Base-by-base conservation (phyloP, 1,284 basidiomycete genomes). In the Puccinia polysora region DNA sequence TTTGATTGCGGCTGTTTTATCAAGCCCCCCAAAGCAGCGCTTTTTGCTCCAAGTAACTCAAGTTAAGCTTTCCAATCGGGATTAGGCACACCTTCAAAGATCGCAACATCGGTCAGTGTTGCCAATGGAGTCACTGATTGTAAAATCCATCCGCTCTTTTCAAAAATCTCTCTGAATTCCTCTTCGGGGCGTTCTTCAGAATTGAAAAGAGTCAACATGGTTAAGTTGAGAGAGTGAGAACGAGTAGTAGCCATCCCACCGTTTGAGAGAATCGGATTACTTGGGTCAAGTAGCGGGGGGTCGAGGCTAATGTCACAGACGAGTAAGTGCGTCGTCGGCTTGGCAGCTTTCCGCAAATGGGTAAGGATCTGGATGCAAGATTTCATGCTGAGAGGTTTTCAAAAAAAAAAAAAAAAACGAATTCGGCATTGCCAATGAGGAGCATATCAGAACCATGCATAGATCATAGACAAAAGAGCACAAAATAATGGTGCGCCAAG, bases 181-280 rank as follows among this genome's bases (percentile, higher is more conserved):
- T 8, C 25, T 20, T 60, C 25, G 23, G 5, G 8, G 2, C 58
- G 58, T 23, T 60, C 58, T 23, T 60, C 40, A 12, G 58, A 15
- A 40, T 60, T 60, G 18, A 43, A 12, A 23, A 60, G 38, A 30
- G 58, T 45, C 38, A 60, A 20, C 58, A 60, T 60, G 40, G 25
- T 10, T 4, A 60, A 23, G 20, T 60, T 45, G 25, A 3, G 20
- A 30, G 6, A 20, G 38, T 43, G 20, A 12, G 58, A 60, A 38
- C 4, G n/a, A 14, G 5, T 20, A 1, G 58, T 8, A 25, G 58
- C 38, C 58, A 60, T 60, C 2, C 58, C 58, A 10, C n/a, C 40
- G n/a, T 45, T 45, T n/a, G n/a, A n/a, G n/a, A n/a, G n/a, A n/a
- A n/a, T n/a, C n/a, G n/a, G n/a, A n/a, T n/a, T n/a, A n/a, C n/a